Base-by-base conservation (phyloP, 495 filamentous ascomycete species). In the Podospora australis region DNA sequence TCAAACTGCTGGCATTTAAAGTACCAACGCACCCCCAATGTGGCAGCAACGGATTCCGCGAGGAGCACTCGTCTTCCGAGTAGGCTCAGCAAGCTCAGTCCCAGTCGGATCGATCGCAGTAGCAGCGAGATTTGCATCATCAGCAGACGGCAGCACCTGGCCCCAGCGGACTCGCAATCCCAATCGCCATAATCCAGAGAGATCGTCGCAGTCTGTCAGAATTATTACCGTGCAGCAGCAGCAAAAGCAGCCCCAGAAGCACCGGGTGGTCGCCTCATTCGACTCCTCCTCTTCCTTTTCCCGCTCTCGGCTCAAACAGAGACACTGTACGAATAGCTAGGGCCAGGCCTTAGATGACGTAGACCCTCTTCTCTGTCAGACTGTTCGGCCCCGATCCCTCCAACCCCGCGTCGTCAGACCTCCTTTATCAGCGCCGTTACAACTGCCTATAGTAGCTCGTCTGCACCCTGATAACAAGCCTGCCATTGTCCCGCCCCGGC, bases 291-390 rank as follows among this genome's bases (percentile, higher is more conserved):
- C 8, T 23, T 43, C 6, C 21, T 25, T 14, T 13, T 14, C 20
- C 24, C 34, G 25, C 16, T 44, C 24, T 48, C 38, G 28, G 51
- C 53, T 43, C 46, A 47, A 35, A 28, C 40, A 45, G 23, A 43
- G 23, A 26, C 34, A 21, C 35, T 42, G 36, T 50, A 50, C 29
- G 38, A 44, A 39, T 28, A 62, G 59, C 59, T 62, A 61, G 58
- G 53, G 59, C 39, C 57, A 55, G 43, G 59, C 62, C 59, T 46
- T 59, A 39, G 39, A 59, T 57, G 58, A 62, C 59, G 59, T 62
- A 55, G 29, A 54, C 48, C 46, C 49, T 48, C 26, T 32, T 2
- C 22, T 32, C 32, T 35, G 23, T 34, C 50, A 29, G 28, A 22
- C 49, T 47, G 20, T 50, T 38, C 40, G 34, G 30, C 44, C 43